Conservation (phyloP, 2,329 filamentous ascomycete genomes). For the Penicillium sp. region DNA sequence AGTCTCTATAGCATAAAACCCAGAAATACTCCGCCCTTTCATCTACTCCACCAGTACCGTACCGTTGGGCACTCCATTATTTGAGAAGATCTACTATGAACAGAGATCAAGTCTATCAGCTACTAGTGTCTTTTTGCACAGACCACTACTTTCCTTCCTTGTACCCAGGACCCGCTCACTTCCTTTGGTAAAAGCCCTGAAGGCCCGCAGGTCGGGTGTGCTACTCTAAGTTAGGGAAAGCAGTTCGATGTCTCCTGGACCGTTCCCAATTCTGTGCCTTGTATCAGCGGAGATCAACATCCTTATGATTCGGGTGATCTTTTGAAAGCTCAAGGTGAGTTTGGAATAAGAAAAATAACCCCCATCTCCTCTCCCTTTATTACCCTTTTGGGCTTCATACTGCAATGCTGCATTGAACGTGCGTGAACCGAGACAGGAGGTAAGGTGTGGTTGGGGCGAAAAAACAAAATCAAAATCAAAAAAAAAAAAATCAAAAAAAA, state of each 20-base stretch:
- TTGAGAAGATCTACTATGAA: conserved; percentile 31
- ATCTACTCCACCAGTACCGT: conserved; percentile 8
- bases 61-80: conserved; percentile 12
- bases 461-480: neutral
- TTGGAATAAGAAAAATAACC: conserved; percentile 10
- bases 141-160: conserved; percentile 27
- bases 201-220: conserved; percentile 9
- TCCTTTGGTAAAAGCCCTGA: conserved; percentile 12
- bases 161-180: conserved; percentile 10
- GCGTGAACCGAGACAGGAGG: conserved; percentile 19
- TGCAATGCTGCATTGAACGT: conserved; percentile 16
- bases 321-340: neutral
- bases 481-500: neutral
- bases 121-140: conserved; percentile 33
- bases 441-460: conserved; percentile 8
- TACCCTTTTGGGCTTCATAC: conserved; percentile 10
- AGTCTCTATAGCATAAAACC: conserved; percentile 1
- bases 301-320: neutral
- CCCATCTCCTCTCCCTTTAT: conserved; percentile 25
- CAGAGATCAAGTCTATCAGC: conserved; percentile 39
- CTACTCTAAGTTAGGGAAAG: neutral
- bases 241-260: neutral
- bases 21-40: conserved; percentile 1
- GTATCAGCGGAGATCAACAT: neutral
- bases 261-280: neutral